Base-by-base conservation (phyloP, 805 yeast species). In the Metschnikowia reukaufii region DNA sequence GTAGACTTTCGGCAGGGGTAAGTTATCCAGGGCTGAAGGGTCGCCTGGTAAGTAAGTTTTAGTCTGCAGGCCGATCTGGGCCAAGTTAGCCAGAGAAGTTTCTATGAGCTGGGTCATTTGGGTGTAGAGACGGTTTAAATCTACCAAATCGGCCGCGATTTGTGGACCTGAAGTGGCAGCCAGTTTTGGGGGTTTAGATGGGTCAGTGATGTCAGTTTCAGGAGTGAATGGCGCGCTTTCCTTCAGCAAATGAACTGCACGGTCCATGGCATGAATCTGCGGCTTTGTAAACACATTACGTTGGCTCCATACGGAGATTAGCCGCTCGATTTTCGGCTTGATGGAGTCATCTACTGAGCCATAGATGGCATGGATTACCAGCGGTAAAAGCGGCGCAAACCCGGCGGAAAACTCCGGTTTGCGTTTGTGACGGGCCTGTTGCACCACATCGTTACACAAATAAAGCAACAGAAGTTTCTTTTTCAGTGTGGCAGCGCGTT, bases 371-470 rank as follows among this genome's bases (percentile, higher is more conserved):
- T 56, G 51, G 40, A 83, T 52, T 1, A 75, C 73, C 1, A 48
- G 42, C 1, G 81, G 80, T 35, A 83, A 59, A 3, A 75, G 76
- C 1, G 62, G 59, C 10, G 79, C 73, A 64, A 86, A 88, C 2
- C 81, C 83, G 7, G 64, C 67, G 3, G 84, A 64, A 53, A 84
- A 83, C 39, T 81, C 87, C 4, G 68, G 67, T 57, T 78, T 81
- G 49, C 78, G 73, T 56, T 82, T 80, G 29, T 84, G 82, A 48
- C 83, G 74, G 3, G 90, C 81, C 60, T 86, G 86, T 64, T 88
- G 96, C 1, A 88, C 84, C 18, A 88, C 83, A 54, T 88, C 96
- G 62, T 88, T 88, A 42, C 86, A 84, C 12, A 88, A 68, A 58
- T 88, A 88, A 19, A 88, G 72, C 46, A 85, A 65, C 2, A 84